phyloP scores from a whole-genome alignment of 345 rosid species.

The Viola odorata region DNA sequence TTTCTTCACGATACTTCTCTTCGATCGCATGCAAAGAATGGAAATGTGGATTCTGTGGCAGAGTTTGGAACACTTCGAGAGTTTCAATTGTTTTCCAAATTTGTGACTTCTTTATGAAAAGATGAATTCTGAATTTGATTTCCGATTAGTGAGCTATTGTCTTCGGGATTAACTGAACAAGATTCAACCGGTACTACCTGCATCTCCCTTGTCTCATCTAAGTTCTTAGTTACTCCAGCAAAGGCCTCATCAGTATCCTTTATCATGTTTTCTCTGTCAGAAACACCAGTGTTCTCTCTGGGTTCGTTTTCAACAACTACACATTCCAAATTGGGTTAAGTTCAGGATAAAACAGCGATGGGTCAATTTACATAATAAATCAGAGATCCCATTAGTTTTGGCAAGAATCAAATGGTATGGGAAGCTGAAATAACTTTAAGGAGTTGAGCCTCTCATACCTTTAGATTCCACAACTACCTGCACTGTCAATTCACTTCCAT shows the following conservation, averaged over 20 bases:
- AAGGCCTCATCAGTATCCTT: slow-evolving; percentile 23
- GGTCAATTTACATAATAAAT: too few species aligned
- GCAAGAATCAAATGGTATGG: too few species aligned
- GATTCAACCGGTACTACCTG: slow-evolving; percentile 26
- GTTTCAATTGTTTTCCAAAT: slow-evolving; percentile 61
- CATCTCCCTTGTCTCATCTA: slow-evolving; percentile 21
- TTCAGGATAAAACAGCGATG: too few species aligned
- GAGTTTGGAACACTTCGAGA: slow-evolving; percentile 46
- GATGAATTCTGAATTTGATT: slow-evolving; percentile 32
- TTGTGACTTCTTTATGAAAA: slow-evolving; percentile 52
- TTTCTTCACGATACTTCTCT: slow-evolving; percentile 75
- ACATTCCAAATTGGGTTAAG: slow-evolving; percentile 10
- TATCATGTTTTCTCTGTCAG: slow-evolving; percentile 10
- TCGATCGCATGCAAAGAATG: slow-evolving; percentile 44
- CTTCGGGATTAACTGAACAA: slow-evolving; percentile 15
- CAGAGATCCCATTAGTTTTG: too few species aligned
- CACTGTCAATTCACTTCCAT: slow-evolving; percentile 23
- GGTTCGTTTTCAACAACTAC: slow-evolving; percentile 19
- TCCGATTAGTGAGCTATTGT: slow-evolving; percentile 3
- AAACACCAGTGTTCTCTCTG: slow-evolving; percentile 12
- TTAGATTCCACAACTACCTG: slow-evolving; percentile 16
- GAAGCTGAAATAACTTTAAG: slow-evolving; percentile 1
- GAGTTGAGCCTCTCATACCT: slow-evolving; percentile 21
- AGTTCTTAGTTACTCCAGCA: slow-evolving; percentile 13
- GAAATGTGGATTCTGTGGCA: slow-evolving; percentile 74